Base-by-base conservation (phyloP, 2,329 filamentous ascomycete genomes). In the Grosmannia serpens region DNA sequence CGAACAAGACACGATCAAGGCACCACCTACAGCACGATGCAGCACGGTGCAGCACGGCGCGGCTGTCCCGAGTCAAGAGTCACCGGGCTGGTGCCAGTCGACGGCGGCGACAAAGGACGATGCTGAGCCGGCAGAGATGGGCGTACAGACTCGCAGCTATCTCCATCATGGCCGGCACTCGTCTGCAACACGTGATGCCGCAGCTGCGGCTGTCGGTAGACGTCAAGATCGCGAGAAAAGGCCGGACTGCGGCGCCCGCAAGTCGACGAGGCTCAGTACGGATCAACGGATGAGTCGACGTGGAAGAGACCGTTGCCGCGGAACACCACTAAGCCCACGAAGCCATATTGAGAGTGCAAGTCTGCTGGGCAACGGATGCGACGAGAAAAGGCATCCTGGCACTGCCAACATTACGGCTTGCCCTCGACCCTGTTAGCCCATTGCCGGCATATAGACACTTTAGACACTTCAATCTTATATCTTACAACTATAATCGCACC, bases 61-160 rank as follows among this genome's bases (percentile, higher is more conserved):
- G 77, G 65, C 84, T 84, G 63, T 85, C 81, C 81, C 82, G 84
- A 22, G 81, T 72, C 20, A 84, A 66, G 58, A 84, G 53, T 84
- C 81, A 0, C 77, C 74, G 0, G 68, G 64, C 9, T 74, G 65
- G 31, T 75, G 62, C 80, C 80, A 84, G 47, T 70, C 66, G 4
- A 82, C 71, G 7, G 69, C 71, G 9, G 76, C 59, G 0, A 73
- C 66, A 62, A 79, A 78, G 11, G 46, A 22, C n/a, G 46, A 49
- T 64, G 77, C 76, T 1, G 71, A 66, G 67, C 78, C 74, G 6
- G 22, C n/a, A n/a, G n/a, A n/a, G n/a, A n/a, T n/a, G n/a, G n/a
- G n/a, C n/a, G n/a, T n/a, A n/a, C n/a, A n/a, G n/a, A n/a, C n/a
- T n/a, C n/a, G n/a, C n/a, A n/a, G n/a, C n/a, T n/a, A n/a, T n/a